A percentile compares a stretch with the other conserved stretches of the same genome.
phyloP scores from a whole-genome alignment of 352 stramenopile genomes.

The Proteromonas lacertae region DNA sequence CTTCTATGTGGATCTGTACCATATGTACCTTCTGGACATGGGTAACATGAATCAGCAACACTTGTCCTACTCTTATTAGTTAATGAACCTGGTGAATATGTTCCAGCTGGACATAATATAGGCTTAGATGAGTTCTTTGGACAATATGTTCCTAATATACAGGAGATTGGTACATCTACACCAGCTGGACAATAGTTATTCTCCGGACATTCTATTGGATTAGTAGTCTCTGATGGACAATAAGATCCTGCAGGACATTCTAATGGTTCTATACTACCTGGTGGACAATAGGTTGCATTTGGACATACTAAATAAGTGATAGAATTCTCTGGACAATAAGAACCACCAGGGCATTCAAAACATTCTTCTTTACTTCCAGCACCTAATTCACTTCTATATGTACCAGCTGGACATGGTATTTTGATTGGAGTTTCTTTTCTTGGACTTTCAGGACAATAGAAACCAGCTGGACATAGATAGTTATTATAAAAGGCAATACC shows the following conservation, averaged over 20 bases:
- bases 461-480: slow-evolving; percentile 8
- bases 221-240: neutral
- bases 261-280: slow-evolving; percentile 11
- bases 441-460: too few species aligned
- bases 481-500: slow-evolving; percentile 4
- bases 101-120: slow-evolving; percentile 31
- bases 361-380: slow-evolving; percentile 4
- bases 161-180: slow-evolving; percentile 3
- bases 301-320: slow-evolving; percentile 20
- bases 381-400: slow-evolving; percentile 6
- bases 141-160: slow-evolving; percentile 16
- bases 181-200: slow-evolving; percentile 1
- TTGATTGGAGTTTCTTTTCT: slow-evolving; percentile 1
- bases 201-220: neutral
- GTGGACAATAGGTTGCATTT: slow-evolving; percentile 30
- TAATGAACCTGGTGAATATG: too few species aligned
- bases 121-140: slow-evolving; percentile 15
- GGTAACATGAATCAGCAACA: slow-evolving; percentile 20
- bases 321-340: slow-evolving; percentile 6
- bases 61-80: too few species aligned
- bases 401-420: slow-evolving; percentile 9
- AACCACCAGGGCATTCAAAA: slow-evolving; percentile 8
- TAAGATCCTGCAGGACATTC: slow-evolving; percentile 4
- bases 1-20: slow-evolving; percentile 25
- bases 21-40: slow-evolving; percentile 27